These are phyloP conservation scores for Saccharomycopsis malanga DNA, from an alignment of 805 yeast genomes.

Conservation along the genomic window DNA sequence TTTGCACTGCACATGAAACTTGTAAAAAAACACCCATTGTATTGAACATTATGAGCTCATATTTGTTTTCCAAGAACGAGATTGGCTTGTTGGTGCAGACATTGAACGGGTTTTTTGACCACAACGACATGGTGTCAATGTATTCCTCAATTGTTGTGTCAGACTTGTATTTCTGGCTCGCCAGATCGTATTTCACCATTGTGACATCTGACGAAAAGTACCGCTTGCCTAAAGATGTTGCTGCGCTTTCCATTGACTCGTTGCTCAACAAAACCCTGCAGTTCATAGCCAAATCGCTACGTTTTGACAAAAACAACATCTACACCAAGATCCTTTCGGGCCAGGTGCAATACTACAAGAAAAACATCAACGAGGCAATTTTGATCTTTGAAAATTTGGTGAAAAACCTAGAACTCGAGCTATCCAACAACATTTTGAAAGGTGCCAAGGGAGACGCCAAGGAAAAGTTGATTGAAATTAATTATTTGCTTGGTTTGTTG, in stretches of 20 bases:
- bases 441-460: slow-evolving; percentile 25
- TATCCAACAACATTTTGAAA: not conserved
- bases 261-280: slow-evolving; percentile 55
- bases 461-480: slow-evolving; percentile 66
- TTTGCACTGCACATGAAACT: slow-evolving; percentile 30
- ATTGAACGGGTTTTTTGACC: slow-evolving; percentile 37
- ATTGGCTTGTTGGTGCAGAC: slow-evolving; percentile 49
- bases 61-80: slow-evolving; percentile 62
- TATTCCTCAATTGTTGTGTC: slow-evolving; percentile 39
- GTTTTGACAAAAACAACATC: slow-evolving; percentile 54
- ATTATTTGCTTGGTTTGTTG: slow-evolving; percentile 67
- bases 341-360: slow-evolving; percentile 71
- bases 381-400: slow-evolving; percentile 73
- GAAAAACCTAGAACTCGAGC: slow-evolving; percentile 28
- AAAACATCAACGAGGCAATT: slow-evolving; percentile 73
- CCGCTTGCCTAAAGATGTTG: not conserved
- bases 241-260: not conserved
- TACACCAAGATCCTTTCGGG: slow-evolving; percentile 79
- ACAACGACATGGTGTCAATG: slow-evolving; percentile 25
- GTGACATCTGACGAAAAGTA: slow-evolving; percentile 3
- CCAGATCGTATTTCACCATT: slow-evolving; percentile 54
- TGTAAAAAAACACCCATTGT: slow-evolving; percentile 52
- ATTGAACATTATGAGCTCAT: slow-evolving; percentile 60
- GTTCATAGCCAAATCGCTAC: slow-evolving; percentile 64
- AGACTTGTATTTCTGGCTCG: slow-evolving; percentile 79